A percentile compares a stretch with the other conserved stretches of the same genome.
phyloP scores from a whole-genome alignment of 1,284 basidiomycete species.

The Fomitopsis schrenkii region DNA sequence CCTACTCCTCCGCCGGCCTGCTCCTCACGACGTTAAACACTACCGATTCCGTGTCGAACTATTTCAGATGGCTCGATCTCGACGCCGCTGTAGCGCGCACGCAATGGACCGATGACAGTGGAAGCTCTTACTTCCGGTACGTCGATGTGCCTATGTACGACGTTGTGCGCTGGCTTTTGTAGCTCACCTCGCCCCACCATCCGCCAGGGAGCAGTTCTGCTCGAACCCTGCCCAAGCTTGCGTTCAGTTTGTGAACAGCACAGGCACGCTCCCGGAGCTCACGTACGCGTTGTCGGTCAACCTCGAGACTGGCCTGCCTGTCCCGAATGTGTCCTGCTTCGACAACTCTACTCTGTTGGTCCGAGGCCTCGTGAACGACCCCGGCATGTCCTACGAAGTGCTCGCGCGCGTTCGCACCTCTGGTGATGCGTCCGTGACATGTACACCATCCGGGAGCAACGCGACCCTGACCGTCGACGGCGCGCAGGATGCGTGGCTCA shows the following conservation, averaged over 20 bases:
- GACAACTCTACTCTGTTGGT: slow-evolving; percentile 52
- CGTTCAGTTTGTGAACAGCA: slow-evolving; percentile 47
- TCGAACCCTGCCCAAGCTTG: slow-evolving; percentile 61
- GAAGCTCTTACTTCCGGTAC: slow-evolving; percentile 43
- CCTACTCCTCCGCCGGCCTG: slow-evolving; percentile 64
- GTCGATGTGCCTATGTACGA: slow-evolving; percentile 1
- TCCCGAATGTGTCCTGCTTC: slow-evolving; percentile 58
- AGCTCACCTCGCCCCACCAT: not conserved
- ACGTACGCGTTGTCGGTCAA: slow-evolving; percentile 51
- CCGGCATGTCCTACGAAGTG: slow-evolving; percentile 70
- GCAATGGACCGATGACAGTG: slow-evolving; percentile 49
- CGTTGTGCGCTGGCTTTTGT: too few relatives aligned
- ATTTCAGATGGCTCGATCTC: slow-evolving; percentile 65
- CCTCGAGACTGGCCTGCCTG: slow-evolving; percentile 44
- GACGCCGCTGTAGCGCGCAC: slow-evolving; percentile 56
- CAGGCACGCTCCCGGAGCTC: slow-evolving; percentile 32
- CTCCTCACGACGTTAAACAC: slow-evolving; percentile 47
- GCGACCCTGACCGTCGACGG: slow-evolving; percentile 49
- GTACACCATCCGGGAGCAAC: slow-evolving; percentile 36
- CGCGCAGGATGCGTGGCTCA: slow-evolving; percentile 51
- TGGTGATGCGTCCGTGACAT: slow-evolving; percentile 21
- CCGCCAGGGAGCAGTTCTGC: slow-evolving; percentile 60
- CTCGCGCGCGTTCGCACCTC: slow-evolving; percentile 43
- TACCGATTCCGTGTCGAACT: slow-evolving; percentile 40
- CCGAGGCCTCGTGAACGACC: slow-evolving; percentile 43